A percentile compares a stretch with the other conserved stretches of the same genome.
These are phyloP conservation scores for Lonicera japonica DNA, from an alignment of 129 eudicot genomes.

Conservation along the genomic window DNA sequence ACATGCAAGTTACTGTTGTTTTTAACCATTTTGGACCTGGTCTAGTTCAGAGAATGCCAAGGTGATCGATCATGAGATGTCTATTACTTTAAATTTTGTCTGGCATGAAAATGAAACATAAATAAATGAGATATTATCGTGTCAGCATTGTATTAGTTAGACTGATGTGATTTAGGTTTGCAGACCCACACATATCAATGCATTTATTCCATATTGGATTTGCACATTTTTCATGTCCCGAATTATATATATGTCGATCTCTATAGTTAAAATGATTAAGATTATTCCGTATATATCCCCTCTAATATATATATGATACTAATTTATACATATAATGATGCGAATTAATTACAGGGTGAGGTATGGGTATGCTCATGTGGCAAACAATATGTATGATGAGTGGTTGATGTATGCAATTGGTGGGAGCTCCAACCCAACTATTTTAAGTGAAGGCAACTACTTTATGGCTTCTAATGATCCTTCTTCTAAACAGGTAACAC, in stretches of 20 bases:
- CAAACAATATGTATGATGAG: constrained; percentile 14
- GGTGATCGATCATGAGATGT: constrained; percentile 10
- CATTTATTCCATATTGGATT: too few species aligned
- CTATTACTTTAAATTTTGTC: background rate
- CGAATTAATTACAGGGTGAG: constrained; percentile 17
- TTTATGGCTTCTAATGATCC: constrained; percentile 14
- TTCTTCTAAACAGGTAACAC: constrained; percentile 25
- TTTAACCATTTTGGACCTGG: constrained; percentile 24
- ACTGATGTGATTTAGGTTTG: background rate
- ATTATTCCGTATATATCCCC: too few species aligned
- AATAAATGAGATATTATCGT: too few species aligned
- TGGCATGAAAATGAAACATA: too few species aligned
- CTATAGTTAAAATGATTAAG: too few species aligned
- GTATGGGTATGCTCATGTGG: constrained; percentile 19
- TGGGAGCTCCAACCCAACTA: constrained; percentile 23
- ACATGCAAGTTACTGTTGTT: constrained; percentile 21
- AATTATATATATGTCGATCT: too few species aligned
- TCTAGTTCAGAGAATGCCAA: constrained; percentile 22
- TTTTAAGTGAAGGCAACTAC: constrained; percentile 21
- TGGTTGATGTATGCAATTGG: constrained; percentile 25
- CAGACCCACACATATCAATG: too few species aligned
- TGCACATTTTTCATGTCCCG: too few species aligned
- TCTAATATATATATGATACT: too few species aligned
- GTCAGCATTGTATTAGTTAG: too few species aligned
- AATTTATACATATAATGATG: background rate